Evolutionary conservation across 1,284 basidiomycete species (phyloP).

Genomic region (Heterobasidion annosum): DNA sequence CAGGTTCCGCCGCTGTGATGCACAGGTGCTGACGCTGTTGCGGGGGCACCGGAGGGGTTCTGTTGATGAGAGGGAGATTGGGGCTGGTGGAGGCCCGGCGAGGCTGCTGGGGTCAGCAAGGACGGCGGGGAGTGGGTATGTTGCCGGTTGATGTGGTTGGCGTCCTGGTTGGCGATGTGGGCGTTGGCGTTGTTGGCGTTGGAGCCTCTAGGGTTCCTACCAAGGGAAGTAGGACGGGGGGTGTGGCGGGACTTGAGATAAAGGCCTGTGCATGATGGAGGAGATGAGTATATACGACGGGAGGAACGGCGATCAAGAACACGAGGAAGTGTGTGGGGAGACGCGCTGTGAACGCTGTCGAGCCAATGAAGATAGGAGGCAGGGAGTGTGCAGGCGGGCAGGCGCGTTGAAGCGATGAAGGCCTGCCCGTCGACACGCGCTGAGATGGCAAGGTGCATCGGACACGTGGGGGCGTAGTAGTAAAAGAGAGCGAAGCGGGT

Average conservation of each 20-base stretch:
- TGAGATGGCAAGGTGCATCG: constrained; percentile 7
- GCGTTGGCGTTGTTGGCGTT: constrained; percentile 5
- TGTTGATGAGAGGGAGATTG: constrained; percentile 4
- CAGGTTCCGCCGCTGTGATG: constrained; percentile 61
- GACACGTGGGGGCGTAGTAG: constrained; percentile 16
- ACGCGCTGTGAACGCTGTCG: constrained; percentile 15
- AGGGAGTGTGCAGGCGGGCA: constrained; percentile 8
- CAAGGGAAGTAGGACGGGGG: constrained; percentile 23
- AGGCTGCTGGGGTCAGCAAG: constrained; percentile 23
- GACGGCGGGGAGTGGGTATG: constrained; percentile 21
- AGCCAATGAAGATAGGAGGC: constrained; percentile 8
- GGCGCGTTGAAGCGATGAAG: constrained; percentile 13
- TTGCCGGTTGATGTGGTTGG: constrained; percentile 6
- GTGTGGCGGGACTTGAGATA: constrained; percentile 28
- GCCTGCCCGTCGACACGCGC: constrained; percentile 12
- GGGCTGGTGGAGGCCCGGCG: constrained; percentile 12
- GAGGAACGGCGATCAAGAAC: constrained; percentile 7
- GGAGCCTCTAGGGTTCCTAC: constrained; percentile 12
- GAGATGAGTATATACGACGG: constrained; percentile 1
- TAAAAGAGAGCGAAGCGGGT: constrained; percentile 19
- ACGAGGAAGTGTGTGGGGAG: constrained; percentile 14
- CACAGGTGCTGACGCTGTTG: constrained; percentile 10
- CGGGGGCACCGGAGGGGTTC: constrained; percentile 10
- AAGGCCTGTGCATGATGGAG: constrained; percentile 19
- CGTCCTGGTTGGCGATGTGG: constrained; percentile 5